Evolutionary conservation across 495 filamentous ascomycete genomes (phyloP).

Genomic region (Hypoxylon fuscum): DNA sequence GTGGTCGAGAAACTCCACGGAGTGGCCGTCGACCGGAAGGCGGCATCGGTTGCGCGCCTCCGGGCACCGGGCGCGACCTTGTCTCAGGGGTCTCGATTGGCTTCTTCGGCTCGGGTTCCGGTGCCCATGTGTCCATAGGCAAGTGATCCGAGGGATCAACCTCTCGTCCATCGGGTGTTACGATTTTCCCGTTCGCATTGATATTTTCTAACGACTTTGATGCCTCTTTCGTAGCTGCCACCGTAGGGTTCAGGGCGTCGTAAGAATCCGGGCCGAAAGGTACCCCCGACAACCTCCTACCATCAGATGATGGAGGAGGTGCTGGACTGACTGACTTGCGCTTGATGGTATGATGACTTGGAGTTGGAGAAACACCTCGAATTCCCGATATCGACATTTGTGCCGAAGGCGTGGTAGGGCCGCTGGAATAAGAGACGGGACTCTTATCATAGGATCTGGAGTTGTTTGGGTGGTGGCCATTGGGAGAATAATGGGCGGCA

Average conservation of each 20-base stretch:
- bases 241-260: slow-evolving; percentile 72
- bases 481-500: slow-evolving; percentile 50
- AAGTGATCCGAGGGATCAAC: slow-evolving; percentile 95
- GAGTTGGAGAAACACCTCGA: slow-evolving; percentile 69
- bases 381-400: slow-evolving; percentile 46
- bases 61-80: slow-evolving; percentile 52
- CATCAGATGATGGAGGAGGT: slow-evolving; percentile 65
- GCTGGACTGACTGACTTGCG: slow-evolving; percentile 83
- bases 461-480: slow-evolving; percentile 45
- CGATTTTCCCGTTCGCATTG: slow-evolving; percentile 69
- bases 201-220: slow-evolving; percentile 45
- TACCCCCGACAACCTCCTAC: slow-evolving; percentile 65
- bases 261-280: slow-evolving; percentile 94
- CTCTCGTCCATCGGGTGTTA: slow-evolving; percentile 83
- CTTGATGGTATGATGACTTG: slow-evolving; percentile 62
- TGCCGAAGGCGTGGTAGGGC: slow-evolving; percentile 48
- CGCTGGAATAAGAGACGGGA: slow-evolving; percentile 50
- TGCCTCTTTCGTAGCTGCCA: slow-evolving; percentile 46
- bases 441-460: slow-evolving; percentile 48
- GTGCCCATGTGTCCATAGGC: slow-evolving; percentile 89
- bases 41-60: slow-evolving; percentile 58
- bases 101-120: slow-evolving; percentile 85
- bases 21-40: slow-evolving; percentile 40
- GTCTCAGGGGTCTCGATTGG: slow-evolving; percentile 56
- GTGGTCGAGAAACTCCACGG: slow-evolving; percentile 31